Evolutionary conservation across 768 basidiomycete genomes (phyloP).

Genomic region (Myochromella boudieri): DNA sequence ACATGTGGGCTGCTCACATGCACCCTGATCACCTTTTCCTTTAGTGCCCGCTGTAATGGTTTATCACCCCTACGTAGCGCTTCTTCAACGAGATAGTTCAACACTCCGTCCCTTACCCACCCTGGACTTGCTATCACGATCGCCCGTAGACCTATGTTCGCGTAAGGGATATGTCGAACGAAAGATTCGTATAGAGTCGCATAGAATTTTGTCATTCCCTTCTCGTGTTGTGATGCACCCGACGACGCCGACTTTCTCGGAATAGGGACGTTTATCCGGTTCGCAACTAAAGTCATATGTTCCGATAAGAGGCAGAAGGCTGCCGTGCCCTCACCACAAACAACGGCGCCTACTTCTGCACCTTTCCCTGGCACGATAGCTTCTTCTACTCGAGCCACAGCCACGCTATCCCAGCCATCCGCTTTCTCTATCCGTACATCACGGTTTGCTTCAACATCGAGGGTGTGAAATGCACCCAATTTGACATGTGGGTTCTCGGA

Average conservation of each 20-base stretch:
- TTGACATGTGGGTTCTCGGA: slow-evolving; percentile 88
- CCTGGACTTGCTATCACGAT: slow-evolving; percentile 97
- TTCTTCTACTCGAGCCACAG: slow-evolving; percentile 79
- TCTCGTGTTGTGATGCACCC: slow-evolving; percentile 86
- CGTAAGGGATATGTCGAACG: slow-evolving; percentile 86
- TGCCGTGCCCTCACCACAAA: slow-evolving; percentile 94
- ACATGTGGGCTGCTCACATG: slow-evolving; percentile 94
- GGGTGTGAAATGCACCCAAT: slow-evolving; percentile 91
- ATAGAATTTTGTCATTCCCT: slow-evolving; percentile 84
- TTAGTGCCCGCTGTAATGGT: slow-evolving; percentile 65
- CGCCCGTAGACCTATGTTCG: slow-evolving; percentile 69
- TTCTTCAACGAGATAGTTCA: slow-evolving; percentile 81
- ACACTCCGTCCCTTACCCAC: slow-evolving; percentile 89
- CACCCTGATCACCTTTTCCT: slow-evolving; percentile 86
- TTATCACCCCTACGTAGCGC: slow-evolving; percentile 84
- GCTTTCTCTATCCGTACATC: slow-evolving; percentile 87
- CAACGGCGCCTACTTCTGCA: slow-evolving; percentile 94
- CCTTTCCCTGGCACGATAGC: slow-evolving; percentile 91
- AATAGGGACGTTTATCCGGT: slow-evolving; percentile 85
- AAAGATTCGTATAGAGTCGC: slow-evolving; percentile 84
- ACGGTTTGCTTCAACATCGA: slow-evolving; percentile 89
- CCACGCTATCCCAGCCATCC: slow-evolving; percentile 92
- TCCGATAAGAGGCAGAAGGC: slow-evolving; percentile 94
- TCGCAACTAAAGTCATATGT: slow-evolving; percentile 93
- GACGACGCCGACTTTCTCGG: slow-evolving; percentile 89